phyloP scores from a whole-genome alignment of 208 protist genomes.

The Trypanosoma platydactyli region DNA sequence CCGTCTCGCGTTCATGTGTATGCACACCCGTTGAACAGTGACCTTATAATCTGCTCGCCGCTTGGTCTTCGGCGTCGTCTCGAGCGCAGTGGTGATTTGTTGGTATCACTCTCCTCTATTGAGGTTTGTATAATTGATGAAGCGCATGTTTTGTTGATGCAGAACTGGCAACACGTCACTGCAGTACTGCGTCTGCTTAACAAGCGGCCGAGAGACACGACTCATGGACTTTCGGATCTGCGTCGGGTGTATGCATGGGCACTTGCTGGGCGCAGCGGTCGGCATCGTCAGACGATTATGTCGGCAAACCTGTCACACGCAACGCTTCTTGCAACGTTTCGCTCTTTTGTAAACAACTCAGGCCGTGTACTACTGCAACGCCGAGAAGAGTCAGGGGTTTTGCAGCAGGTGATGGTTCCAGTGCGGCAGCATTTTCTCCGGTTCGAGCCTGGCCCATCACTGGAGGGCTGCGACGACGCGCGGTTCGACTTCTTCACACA shows the following conservation, averaged over 20 bases:
- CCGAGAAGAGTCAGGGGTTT: conserved; percentile 47
- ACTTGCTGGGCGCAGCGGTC: conserved; percentile 70
- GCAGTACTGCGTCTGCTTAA: conserved; percentile 76
- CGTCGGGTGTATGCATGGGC: conserved; percentile 87
- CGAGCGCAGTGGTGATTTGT: conserved; percentile 71
- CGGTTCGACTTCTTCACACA: conserved; percentile 93
- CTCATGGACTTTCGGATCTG: conserved; percentile 82
- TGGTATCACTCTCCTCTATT: conserved; percentile 91
- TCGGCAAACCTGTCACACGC: conserved; percentile 71
- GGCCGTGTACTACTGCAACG: conserved; percentile 70
- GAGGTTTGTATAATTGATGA: conserved; percentile 95
- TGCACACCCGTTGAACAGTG: conserved; percentile 89
- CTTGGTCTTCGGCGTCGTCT: conserved; percentile 87
- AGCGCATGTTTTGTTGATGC: conserved; percentile 95
- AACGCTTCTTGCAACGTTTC: conserved; percentile 89
- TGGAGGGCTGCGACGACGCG: conserved; percentile 71
- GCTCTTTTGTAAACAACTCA: conserved; percentile 68
- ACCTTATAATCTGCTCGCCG: conserved; percentile 96
- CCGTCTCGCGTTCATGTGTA: conserved; percentile 82
- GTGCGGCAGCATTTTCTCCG: conserved; percentile 93
- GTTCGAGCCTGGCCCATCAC: conserved; percentile 52
- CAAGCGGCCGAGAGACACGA: conserved; percentile 82
- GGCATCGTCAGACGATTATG: conserved; percentile 95
- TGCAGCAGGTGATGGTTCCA: conserved; percentile 61
- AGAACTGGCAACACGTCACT: conserved; percentile 96